A percentile compares a stretch with the other conserved stretches of the same genome.
phyloP scores from a whole-genome alignment of 768 basidiomycete species.

The Tylopilus intermedius region DNA sequence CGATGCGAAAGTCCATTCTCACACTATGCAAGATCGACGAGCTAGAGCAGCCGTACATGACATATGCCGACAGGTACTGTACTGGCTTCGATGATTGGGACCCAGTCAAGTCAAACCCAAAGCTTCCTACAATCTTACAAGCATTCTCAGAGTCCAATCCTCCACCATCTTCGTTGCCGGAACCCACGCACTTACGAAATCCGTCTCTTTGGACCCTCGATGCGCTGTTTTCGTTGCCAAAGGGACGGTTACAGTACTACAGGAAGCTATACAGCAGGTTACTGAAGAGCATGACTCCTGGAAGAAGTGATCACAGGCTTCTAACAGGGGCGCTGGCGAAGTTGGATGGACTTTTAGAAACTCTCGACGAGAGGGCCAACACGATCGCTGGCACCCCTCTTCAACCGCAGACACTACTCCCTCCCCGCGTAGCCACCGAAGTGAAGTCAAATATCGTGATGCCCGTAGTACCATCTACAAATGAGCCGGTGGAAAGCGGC shows the following conservation, averaged over 20 bases:
- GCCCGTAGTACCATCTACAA: neutral
- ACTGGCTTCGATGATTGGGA: conserved; percentile 81
- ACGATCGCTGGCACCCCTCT: conserved; percentile 23
- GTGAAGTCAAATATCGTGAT: neutral
- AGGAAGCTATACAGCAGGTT: conserved; percentile 82
- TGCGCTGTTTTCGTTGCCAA: conserved; percentile 81
- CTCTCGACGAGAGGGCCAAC: conserved; percentile 55
- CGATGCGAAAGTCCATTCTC: conserved; percentile 14
- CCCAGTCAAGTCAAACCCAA: conserved; percentile 70
- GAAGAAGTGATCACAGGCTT: conserved; percentile 80
- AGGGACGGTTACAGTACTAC: conserved; percentile 83
- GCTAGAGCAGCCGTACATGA: conserved; percentile 78
- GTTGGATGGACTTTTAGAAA: conserved; percentile 66
- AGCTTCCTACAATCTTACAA: conserved; percentile 61
- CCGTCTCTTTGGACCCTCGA: conserved; percentile 76
- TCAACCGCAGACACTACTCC: neutral
- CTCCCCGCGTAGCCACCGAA: neutral
- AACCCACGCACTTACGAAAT: conserved; percentile 32
- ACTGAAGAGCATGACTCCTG: conserved; percentile 80
- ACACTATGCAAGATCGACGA: conserved; percentile 72
- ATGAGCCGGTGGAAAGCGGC: conserved; percentile 1
- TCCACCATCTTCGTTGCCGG: conserved; percentile 42
- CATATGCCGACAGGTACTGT: conserved; percentile 68
- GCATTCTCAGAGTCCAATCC: conserved; percentile 64
- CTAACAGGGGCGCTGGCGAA: conserved; percentile 77